Conservation (phyloP, 2,329 filamentous ascomycete genomes). For the Phialocephala sp. region DNA sequence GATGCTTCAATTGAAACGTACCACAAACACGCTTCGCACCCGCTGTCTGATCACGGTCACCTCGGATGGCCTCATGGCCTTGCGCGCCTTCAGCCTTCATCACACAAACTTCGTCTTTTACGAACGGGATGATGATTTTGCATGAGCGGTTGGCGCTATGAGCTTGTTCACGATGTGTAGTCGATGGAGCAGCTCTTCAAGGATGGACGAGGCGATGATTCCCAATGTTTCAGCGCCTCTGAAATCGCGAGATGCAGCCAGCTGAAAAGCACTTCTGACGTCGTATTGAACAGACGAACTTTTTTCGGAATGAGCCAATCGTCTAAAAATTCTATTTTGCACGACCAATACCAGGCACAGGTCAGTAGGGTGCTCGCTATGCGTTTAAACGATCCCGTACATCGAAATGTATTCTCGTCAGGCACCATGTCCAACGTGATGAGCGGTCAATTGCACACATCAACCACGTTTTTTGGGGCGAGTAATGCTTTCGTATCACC, state of each 20-base stretch:
- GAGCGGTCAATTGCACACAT: background rate
- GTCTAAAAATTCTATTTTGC: background rate
- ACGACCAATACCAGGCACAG: background rate
- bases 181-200: background rate
- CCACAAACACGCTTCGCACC: background rate
- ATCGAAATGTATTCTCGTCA: background rate
- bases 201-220: constrained; percentile 1
- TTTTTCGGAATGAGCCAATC: background rate
- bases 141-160: background rate
- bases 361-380: background rate
- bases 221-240: background rate
- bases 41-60: background rate
- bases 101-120: background rate
- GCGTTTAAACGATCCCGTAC: background rate
- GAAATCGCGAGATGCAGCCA: background rate
- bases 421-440: background rate
- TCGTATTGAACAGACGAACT: background rate
- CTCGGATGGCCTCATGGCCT: too few species aligned
- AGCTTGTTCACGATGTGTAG: background rate
- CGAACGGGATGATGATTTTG: background rate
- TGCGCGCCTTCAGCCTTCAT: background rate
- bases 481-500: background rate
- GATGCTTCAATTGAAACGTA: background rate
- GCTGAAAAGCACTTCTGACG: constrained; percentile 6
- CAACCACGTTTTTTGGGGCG: background rate